Conservation (phyloP, 768 basidiomycete species). For the Macrocybe gigantea region DNA sequence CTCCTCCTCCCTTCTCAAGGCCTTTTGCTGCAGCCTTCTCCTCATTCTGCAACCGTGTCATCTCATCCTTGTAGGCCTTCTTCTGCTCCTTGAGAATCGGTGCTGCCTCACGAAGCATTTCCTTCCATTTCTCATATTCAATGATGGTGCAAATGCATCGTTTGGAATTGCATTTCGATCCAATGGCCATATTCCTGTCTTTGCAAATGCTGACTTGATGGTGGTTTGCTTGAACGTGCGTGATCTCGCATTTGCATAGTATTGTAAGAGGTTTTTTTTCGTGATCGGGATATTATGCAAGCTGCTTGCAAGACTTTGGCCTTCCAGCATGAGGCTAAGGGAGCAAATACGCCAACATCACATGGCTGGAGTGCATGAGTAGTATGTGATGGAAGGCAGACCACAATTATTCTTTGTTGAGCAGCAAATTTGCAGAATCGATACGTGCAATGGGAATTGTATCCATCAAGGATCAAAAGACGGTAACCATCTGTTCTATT, state of each 20-base stretch:
- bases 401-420: conserved; percentile 19
- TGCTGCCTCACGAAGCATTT: no score
- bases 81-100: no score
- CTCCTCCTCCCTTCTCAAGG: no score
- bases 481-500: conserved; percentile 14
- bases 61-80: no score
- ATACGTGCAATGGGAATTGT: conserved; percentile 28
- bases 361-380: conserved; percentile 29
- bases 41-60: no score
- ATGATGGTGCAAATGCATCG: conserved; percentile 1
- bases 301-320: conserved; percentile 12
- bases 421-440: conserved; percentile 22
- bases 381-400: no score
- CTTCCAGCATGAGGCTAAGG: conserved; percentile 24
- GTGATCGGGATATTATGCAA: background rate
- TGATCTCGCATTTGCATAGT: no score
- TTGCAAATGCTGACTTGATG: conserved; percentile 12
- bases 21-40: no score
- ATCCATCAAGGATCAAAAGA: conserved; percentile 32
- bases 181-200: conserved; percentile 17
- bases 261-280: no score
- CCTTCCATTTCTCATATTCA: no score
- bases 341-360: conserved; percentile 31
- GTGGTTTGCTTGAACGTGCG: conserved; percentile 14
- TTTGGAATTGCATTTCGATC: conserved; percentile 9